Evolutionary conservation across 2,329 filamentous ascomycete genomes (phyloP).

Genomic region (Ophiostoma ips): DNA sequence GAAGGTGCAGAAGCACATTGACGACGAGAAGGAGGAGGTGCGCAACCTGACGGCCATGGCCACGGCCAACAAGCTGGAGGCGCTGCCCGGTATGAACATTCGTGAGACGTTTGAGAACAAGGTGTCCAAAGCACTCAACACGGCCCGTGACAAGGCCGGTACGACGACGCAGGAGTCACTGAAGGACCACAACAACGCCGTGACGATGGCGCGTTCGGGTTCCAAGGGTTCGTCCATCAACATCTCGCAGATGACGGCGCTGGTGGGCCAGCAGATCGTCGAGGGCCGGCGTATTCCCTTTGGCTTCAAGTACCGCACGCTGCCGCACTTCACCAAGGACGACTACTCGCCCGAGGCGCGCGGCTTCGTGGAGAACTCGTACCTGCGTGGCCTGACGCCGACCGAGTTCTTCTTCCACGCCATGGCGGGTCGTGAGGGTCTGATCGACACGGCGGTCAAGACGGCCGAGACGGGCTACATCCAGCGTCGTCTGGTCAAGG

Average conservation of each 20-base stretch:
- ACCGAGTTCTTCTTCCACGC: conserved; percentile 99
- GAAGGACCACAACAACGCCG: conserved; percentile 92
- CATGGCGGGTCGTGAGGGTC: conserved; percentile 99
- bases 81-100: conserved; percentile 95
- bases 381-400: conserved; percentile 86
- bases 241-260: conserved; percentile 97
- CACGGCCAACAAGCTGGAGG: conserved; percentile 75
- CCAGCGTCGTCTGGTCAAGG: conserved; percentile 94
- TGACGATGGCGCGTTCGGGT: conserved; percentile 89
- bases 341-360: conserved; percentile 95
- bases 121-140: conserved; percentile 86
- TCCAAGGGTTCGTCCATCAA: conserved; percentile 99
- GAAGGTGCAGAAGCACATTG: conserved; percentile 71
- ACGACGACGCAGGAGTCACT: conserved; percentile 80
- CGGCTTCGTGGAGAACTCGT: conserved; percentile 98
- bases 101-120: conserved; percentile 97
- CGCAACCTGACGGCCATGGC: conserved; percentile 61
- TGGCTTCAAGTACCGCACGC: conserved; percentile 93
- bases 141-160: conserved; percentile 92
- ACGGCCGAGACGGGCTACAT: conserved; percentile 99
- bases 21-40: conserved; percentile 70
- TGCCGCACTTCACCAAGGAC: conserved; percentile 98
- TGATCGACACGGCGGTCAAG: conserved; percentile 98
- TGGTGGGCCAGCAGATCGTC: conserved; percentile 95
- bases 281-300: conserved; percentile 98